Evolutionary conservation across 768 basidiomycete species (phyloP).

Genomic region (Mycena haematopus): DNA sequence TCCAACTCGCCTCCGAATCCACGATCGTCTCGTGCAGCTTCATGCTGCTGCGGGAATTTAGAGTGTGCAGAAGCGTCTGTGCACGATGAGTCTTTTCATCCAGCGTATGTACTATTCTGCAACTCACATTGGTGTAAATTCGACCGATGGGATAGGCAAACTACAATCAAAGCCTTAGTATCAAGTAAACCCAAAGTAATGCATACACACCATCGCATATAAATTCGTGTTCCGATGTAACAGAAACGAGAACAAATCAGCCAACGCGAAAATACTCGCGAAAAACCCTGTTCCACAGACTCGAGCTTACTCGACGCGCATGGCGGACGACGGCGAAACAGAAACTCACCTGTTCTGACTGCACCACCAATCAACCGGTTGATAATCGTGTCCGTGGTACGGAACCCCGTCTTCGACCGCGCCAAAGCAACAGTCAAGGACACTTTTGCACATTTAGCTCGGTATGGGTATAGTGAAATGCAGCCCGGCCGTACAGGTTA

Average conservation of each 20-base stretch:
- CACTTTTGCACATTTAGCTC: constrained; percentile 11
- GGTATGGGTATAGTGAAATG: background rate
- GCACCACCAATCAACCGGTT: constrained; percentile 26
- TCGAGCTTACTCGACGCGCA: background rate
- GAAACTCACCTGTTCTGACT: constrained; percentile 16
- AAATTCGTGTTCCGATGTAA: constrained; percentile 36
- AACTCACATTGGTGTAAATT: constrained; percentile 44
- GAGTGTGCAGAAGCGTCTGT: constrained; percentile 39
- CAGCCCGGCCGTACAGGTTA: constrained; percentile 16
- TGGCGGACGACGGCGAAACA: no score
- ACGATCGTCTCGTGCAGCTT: constrained; percentile 19
- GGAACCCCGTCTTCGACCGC: constrained; percentile 24
- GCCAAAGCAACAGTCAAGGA: constrained; percentile 19
- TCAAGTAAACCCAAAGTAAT: background rate
- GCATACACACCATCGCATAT: constrained; percentile 35
- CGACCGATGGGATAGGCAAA: constrained; percentile 44
- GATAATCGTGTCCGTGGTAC: constrained; percentile 27
- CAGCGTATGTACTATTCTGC: background rate
- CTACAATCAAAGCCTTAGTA: background rate
- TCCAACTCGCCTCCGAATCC: constrained; percentile 20
- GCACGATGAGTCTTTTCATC: background rate
- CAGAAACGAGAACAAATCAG: constrained; percentile 39
- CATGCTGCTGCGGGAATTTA: constrained; percentile 33
- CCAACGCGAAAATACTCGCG: constrained; percentile 40
- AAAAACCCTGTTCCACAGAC: constrained; percentile 36